Percentiles rank a stretch among this genome's conserved stretches.
Conservation (phyloP, 23 red algal species). For the Gracilariopsis chorda region DNA sequence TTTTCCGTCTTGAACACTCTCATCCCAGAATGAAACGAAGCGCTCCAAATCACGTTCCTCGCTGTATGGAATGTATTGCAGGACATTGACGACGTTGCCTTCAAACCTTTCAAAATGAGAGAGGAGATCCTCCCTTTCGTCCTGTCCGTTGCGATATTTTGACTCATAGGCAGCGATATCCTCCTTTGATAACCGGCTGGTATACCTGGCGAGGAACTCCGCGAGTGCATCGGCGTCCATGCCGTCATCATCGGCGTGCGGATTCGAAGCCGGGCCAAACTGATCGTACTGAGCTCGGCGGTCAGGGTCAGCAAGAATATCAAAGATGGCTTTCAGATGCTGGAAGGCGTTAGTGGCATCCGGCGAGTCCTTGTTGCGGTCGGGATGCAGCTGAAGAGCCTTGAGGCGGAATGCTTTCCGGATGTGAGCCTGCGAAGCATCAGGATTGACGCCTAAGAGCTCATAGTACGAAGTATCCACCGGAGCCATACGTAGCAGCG, state of each 20-base stretch:
- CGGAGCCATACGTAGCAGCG: not conserved
- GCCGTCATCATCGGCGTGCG: conserved; percentile 34
- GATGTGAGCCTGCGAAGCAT: conserved; percentile 63
- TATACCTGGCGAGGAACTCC: not conserved
- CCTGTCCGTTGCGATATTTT: conserved; percentile 37
- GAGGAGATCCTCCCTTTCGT: conserved; percentile 60
- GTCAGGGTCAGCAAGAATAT: conserved; percentile 37
- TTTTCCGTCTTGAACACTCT: not conserved
- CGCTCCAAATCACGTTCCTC: conserved; percentile 49
- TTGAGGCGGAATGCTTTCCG: conserved; percentile 76
- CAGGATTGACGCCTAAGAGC: conserved; percentile 52
- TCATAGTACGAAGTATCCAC: conserved; percentile 77
- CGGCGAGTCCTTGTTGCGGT: conserved; percentile 33
- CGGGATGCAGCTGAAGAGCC: conserved; percentile 77
- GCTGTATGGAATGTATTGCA: conserved; percentile 81
- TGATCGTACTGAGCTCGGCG: conserved; percentile 52
- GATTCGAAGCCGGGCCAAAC: conserved; percentile 2
- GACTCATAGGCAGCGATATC: conserved; percentile 63
- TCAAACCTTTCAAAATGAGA: conserved; percentile 38
- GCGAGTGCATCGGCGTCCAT: conserved; percentile 28
- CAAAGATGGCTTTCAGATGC: conserved; percentile 52
- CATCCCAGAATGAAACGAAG: conserved; percentile 65
- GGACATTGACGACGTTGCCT: conserved; percentile 38
- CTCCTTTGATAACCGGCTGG: not conserved
- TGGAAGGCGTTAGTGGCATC: conserved; percentile 69